Evolutionary conservation across 345 rosid species (phyloP), one percentile per base, ranked within the genome.

Genomic region (Boechera divaricarpa): DNA sequence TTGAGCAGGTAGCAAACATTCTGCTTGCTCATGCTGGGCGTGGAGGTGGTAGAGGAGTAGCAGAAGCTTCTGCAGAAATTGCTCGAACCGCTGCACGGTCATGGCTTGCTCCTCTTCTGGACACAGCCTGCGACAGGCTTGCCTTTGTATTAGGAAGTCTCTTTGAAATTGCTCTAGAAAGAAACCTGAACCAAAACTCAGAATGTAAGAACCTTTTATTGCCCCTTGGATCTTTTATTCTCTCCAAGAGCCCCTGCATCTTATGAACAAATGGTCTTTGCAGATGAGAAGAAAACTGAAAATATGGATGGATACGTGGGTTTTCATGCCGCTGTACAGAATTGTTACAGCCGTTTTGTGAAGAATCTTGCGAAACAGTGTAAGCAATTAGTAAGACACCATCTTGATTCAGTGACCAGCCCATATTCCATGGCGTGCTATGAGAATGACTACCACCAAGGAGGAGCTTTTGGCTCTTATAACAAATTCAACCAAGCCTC

Each of bases 51-150:
- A 85, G 90, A 85, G 97, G 99, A 72, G 83, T 89, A 59, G 79
- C 91, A 18, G 99, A 95, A 82, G 99, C 98, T 64, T 90, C 97
- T 52, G 96, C 98, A 78, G 98, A 95, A 82, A 92, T 95, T 63
- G 96, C 99, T 56, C 86, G 97, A 45, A 86, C 99, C 6, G 98
- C 99, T 77, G 94, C 98, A 24, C 86, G 94, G 58, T 89, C 98
- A 63, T 95, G 99, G 99, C 92, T 95, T 10, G 89, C 98, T 85
- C 99, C 99, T 57, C 90, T 95, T 45, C 96, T 95, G 73, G 97
- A 91, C 81, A 89, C 97, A 54, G 98, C 96, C 63, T 95, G 99
- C 52, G 96, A 95, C 65, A 80, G 98, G 61, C 97, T 95, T 69
- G 90, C 93, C 69, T 92, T 92, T 80, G 99, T 95, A 45, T 77